Evolutionary conservation across 106 monocot species (phyloP).

Genomic region (Dioscorea zingiberensis): DNA sequence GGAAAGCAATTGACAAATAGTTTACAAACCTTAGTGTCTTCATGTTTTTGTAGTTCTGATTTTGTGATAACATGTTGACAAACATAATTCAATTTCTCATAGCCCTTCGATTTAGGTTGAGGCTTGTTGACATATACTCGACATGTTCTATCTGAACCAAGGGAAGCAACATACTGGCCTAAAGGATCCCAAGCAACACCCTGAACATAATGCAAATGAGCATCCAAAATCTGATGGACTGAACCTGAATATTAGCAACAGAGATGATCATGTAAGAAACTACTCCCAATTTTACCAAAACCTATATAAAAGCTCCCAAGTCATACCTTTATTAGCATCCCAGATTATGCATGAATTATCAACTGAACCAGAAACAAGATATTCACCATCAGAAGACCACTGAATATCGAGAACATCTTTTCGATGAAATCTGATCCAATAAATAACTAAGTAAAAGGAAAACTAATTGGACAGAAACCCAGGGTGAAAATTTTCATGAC

Average conservation of each 20-base stretch:
- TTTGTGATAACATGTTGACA: slow-evolving; percentile 73
- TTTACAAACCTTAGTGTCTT: slow-evolving; percentile 61
- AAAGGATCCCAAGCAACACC: slow-evolving; percentile 98
- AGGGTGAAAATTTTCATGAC: no score
- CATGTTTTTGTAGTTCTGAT: slow-evolving; percentile 38
- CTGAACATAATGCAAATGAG: slow-evolving; percentile 95
- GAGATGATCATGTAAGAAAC: no score
- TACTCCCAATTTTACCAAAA: no score
- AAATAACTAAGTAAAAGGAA: no score
- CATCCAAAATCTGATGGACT: slow-evolving; percentile 86
- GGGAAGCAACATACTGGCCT: slow-evolving; percentile 78
- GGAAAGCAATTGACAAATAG: not conserved
- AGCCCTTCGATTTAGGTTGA: slow-evolving; percentile 49
- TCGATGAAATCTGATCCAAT: slow-evolving; percentile 58
- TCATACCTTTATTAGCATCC: slow-evolving; percentile 73
- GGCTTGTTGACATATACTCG: slow-evolving; percentile 70
- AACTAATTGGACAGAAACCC: no score
- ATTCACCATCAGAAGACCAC: slow-evolving; percentile 72
- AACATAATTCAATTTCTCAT: slow-evolving; percentile 70
- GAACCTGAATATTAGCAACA: slow-evolving; percentile 39
- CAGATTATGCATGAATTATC: slow-evolving; percentile 90
- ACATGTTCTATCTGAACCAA: slow-evolving; percentile 94
- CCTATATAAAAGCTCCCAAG: not conserved
- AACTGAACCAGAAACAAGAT: slow-evolving; percentile 76
- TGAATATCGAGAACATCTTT: slow-evolving; percentile 92